These are phyloP conservation scores for Phytopythium helicoides DNA, from an alignment of 352 stramenopile species.

Conservation along the genomic window DNA sequence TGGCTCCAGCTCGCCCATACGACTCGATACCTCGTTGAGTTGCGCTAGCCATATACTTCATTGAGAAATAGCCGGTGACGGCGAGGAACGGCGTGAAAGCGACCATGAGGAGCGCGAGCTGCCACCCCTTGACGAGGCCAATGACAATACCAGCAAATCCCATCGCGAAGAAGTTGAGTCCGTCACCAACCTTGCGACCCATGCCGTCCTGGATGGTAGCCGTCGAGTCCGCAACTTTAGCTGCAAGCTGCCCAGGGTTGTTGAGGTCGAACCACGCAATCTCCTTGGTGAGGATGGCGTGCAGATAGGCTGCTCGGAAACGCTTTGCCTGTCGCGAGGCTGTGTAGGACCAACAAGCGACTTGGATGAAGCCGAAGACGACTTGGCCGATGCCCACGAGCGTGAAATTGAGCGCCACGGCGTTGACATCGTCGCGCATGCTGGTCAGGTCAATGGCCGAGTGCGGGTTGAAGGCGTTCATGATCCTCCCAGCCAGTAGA, in stretches of 20 bases:
- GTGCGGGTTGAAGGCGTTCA: conserved; percentile 52
- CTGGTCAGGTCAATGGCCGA: background rate
- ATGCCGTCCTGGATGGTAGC: conserved; percentile 49
- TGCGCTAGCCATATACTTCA: no score
- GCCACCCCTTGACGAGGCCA: conserved; percentile 46
- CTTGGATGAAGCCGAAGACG: conserved; percentile 16
- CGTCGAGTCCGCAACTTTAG: conserved; percentile 22
- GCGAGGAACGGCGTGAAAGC: conserved; percentile 45
- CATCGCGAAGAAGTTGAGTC: conserved; percentile 29
- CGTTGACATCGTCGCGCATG: conserved; percentile 28
- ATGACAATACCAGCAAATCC: conserved; percentile 38
- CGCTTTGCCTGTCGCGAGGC: conserved; percentile 21
- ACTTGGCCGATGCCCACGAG: conserved; percentile 42
- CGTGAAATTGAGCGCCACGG: conserved; percentile 55
- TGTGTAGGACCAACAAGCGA: conserved; percentile 21
- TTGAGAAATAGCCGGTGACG: conserved; percentile 13
- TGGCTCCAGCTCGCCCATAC: conserved; percentile 29
- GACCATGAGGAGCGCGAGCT: conserved; percentile 52
- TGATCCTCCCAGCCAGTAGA: conserved; percentile 39
- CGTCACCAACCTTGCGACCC: conserved; percentile 35
- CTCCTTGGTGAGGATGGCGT: conserved; percentile 22
- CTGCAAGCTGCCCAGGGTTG: conserved; percentile 31
- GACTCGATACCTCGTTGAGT: conserved; percentile 10
- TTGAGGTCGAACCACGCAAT: conserved; percentile 33
- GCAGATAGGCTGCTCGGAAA: conserved; percentile 18